These are phyloP conservation scores for Fusarium sp. DNA, from an alignment of 2,329 filamentous ascomycete species.

Conservation along the genomic window DNA sequence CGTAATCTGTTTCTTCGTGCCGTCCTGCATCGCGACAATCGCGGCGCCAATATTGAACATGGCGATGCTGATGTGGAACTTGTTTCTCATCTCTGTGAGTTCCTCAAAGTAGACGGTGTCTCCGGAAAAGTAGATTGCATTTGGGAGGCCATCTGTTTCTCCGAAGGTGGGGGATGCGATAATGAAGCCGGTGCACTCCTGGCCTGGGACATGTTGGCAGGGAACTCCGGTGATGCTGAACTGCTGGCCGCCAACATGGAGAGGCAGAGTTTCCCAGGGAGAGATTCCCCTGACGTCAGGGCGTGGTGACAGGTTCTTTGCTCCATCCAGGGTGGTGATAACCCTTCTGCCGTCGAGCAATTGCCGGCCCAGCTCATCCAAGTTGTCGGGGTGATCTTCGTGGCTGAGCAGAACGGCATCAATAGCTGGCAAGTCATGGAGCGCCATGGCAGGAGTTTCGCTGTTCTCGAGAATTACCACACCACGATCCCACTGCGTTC, in stretches of 20 bases:
- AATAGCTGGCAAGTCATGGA: neutral
- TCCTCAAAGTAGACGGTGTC: slow-evolving; percentile 12
- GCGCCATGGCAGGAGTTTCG: neutral
- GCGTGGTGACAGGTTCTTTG: neutral
- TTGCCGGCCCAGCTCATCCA: neutral
- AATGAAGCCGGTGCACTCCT: neutral
- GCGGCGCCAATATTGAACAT: slow-evolving; percentile 10
- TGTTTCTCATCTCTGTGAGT: neutral
- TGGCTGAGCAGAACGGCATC: neutral
- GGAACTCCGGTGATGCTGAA: neutral
- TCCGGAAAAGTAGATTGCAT: slow-evolving; percentile 15
- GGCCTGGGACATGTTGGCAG: neutral
- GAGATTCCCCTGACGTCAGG: neutral
- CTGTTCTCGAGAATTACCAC: neutral
- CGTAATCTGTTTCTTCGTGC: slow-evolving; percentile 1
- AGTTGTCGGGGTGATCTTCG: neutral
- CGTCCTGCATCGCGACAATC: neutral
- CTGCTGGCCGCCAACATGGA: neutral
- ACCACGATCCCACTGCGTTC: neutral
- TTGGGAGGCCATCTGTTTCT: neutral
- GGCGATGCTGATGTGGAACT: slow-evolving; percentile 1
- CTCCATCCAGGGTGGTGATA: neutral
- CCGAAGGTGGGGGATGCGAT: neutral
- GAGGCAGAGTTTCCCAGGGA: neutral
- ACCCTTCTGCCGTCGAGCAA: neutral